Evolutionary conservation across 2,329 filamentous ascomycete species (phyloP).

Genomic region (Hawksworthiomyces lignivorus): DNA sequence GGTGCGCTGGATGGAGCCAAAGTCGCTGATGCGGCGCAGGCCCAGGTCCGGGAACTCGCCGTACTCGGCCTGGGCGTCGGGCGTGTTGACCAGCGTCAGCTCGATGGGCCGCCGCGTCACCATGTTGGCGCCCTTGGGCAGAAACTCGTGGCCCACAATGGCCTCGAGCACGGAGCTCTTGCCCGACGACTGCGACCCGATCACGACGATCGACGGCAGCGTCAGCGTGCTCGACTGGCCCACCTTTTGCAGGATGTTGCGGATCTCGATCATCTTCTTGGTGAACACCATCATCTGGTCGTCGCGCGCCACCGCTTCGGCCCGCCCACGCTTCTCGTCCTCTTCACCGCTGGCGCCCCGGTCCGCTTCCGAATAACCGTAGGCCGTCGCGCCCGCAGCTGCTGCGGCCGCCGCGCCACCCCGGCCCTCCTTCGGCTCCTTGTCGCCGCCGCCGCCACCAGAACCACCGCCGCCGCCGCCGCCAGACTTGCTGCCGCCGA

Average conservation of each 20-base stretch:
- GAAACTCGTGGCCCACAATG: constrained; percentile 94
- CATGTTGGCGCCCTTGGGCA: constrained; percentile 98
- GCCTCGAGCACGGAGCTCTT: constrained; percentile 97
- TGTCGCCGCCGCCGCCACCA: constrained; percentile 33
- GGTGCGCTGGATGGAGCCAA: constrained; percentile 84
- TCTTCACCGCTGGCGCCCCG: constrained; percentile 32
- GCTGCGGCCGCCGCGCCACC: constrained; percentile 48
- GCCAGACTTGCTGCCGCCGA: constrained; percentile 37
- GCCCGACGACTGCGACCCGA: constrained; percentile 94
- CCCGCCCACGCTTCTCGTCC: constrained; percentile 14
- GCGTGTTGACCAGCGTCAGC: constrained; percentile 90
- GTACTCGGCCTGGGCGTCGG: constrained; percentile 78
- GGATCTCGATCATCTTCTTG: constrained; percentile 99
- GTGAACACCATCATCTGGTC: constrained; percentile 99
- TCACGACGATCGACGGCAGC: constrained; percentile 95
- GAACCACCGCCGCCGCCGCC: constrained; percentile 38
- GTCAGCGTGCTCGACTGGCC: constrained; percentile 85
- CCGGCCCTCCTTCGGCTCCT: constrained; percentile 54
- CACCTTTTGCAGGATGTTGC: constrained; percentile 82
- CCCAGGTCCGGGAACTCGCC: constrained; percentile 93
- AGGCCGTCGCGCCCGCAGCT: constrained; percentile 66
- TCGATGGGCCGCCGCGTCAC: constrained; percentile 94
- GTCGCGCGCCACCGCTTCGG: constrained; percentile 66
- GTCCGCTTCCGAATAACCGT: constrained; percentile 66
- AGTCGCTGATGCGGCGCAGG: constrained; percentile 83